Evolutionary conservation across 495 filamentous ascomycete genomes (phyloP), one percentile per base, ranked within the genome.

Genomic region (Tuber brumale): DNA sequence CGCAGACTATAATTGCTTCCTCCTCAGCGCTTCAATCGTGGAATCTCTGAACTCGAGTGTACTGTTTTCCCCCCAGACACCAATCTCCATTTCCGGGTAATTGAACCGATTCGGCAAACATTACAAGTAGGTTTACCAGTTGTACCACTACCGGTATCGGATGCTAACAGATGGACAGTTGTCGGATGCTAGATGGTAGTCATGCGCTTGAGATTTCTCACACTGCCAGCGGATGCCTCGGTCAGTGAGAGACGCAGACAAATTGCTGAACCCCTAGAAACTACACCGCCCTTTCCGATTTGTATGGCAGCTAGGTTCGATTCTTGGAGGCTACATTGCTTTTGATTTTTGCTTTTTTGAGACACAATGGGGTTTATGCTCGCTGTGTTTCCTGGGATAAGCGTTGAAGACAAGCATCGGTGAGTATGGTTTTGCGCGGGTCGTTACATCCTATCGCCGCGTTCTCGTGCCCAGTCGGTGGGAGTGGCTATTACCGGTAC

Each of bases 1-100:
- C 9, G 41, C 3, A 75, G 76, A 72, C 73, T 69, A 72, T 69
- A 72, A 46, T 78, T 78, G 35, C 76, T 39, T 6, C 76, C 70
- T 46, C 69, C 41, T 70, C 70, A 76, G 74, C 70, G 76, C 37
- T 78, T 72, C 70, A 76, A 76, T 44, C 51, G 45, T 70, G 72
- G 72, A 66, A 46, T 9, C 39, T n/a, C 66, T 57, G 73, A 77
- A 74, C 43, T 72, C 73, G 73, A 77, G 31, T 31, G n/a, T 43
- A n/a, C 57, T 31, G 18, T 1, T 31, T 66, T 18, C 57, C n/a
- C 1, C 1, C 57, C 27, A 19, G 0, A 31, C 51, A 35, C 27
- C 27, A 66, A 66, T 66, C n/a, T 66, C 57, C 14, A 1, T 35
- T 35, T 3, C 27, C 14, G 35, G 3, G 3, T 27, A 66, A 66